A percentile compares a stretch with the other conserved stretches of the same genome.
Conservation (phyloP, 495 filamentous ascomycete genomes). For the Aspergillus nidulans region DNA sequence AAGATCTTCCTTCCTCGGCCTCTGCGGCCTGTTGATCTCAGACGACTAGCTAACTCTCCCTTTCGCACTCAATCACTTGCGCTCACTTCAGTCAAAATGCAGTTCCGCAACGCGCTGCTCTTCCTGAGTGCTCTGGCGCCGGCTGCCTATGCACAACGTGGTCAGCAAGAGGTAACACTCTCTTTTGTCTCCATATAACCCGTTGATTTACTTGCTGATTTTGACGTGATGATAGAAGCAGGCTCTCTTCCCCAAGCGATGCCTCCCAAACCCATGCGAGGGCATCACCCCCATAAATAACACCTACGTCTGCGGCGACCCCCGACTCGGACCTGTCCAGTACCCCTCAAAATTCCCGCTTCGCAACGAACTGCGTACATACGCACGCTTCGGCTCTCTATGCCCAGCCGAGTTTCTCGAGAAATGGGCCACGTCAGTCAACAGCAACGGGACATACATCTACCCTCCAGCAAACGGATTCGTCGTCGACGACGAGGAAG, state of each 20-base stretch:
- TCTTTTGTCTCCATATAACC: no score
- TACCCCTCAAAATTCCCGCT: constrained; percentile 40
- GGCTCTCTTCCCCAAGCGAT: constrained; percentile 8
- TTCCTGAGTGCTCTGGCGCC: background rate
- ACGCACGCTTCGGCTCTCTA: constrained; percentile 45
- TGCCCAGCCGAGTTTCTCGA: constrained; percentile 47
- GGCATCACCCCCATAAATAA: constrained; percentile 33
- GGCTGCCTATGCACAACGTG: background rate
- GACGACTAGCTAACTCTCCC: background rate
- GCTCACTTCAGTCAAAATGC: background rate
- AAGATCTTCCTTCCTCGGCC: background rate
- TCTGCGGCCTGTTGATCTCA: background rate
- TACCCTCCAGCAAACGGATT: constrained; percentile 47
- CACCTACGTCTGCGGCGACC: constrained; percentile 48
- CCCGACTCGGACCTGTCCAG: constrained; percentile 44
- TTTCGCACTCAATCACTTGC: background rate
- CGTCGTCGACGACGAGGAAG: constrained; percentile 23
- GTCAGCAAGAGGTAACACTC: background rate
- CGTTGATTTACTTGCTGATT: background rate
- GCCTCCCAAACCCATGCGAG: constrained; percentile 29
- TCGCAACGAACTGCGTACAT: constrained; percentile 29
- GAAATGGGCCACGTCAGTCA: constrained; percentile 34
- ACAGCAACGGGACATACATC: constrained; percentile 28
- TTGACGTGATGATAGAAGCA: background rate
- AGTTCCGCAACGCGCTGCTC: background rate